Evolutionary conservation across 495 filamentous ascomycete species (phyloP), one percentile per base, ranked within the genome.

Genomic region (Neurospora sp.): DNA sequence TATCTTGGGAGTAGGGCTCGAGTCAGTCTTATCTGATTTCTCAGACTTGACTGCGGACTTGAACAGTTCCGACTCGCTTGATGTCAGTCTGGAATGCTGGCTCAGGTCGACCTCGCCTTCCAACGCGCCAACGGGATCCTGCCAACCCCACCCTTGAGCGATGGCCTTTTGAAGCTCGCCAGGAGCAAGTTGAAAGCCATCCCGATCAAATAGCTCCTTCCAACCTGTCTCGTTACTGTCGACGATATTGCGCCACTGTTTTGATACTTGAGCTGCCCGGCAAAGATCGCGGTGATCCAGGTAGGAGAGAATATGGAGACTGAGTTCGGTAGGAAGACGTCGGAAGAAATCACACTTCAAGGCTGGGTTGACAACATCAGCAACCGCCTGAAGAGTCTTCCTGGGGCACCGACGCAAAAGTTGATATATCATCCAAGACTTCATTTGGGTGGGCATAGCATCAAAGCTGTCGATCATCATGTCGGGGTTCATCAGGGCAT

Each of bases 61-160:
- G 72, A 81, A 74, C 18, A 86, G 81, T 69, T 86, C 83, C 66
- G 75, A 85, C 85, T 78, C 85, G 78, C 77, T 91, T 78, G 72
- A 85, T 74, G 75, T 86, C 79, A 82, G 81, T 74, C 73, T 82
- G 76, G 44, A 83, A 74, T 77, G 84, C 73, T 76, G 82, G 76
- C 91, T 92, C 20, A 98, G 83, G 81, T 99, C 94, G 73, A 89
- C 87, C 79, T 99, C 96, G 71, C 84, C 93, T 69, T 91, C 92
- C 75, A 93, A 88, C 9, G 85, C 79, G 7, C 90, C 93, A 71
- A 89, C 88, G 3, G 94, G 93, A 80, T 93, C 90, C 79, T 98
- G 96, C 93, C 95, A 99, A n/a, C 94, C 96, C 96, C 96, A 99
- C n/a, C 96, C 96, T 83, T 98, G 92, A 39, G 85, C 88, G 71